phyloP scores from a whole-genome alignment of 495 filamentous ascomycete genomes.

The Usnea hakonensis region DNA sequence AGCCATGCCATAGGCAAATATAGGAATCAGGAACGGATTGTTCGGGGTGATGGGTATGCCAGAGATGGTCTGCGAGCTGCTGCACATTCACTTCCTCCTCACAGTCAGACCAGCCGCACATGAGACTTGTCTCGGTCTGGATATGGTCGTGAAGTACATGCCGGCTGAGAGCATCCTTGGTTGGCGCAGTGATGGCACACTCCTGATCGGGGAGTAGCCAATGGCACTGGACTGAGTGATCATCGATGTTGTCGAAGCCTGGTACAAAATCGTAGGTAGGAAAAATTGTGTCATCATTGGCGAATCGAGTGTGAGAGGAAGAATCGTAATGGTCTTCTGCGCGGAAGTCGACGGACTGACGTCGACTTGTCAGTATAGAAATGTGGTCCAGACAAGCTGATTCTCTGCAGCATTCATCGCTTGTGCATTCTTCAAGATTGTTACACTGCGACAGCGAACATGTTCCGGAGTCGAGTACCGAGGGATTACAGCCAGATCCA shows the following conservation, averaged over 20 bases:
- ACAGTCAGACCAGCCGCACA: slow-evolving; percentile 16
- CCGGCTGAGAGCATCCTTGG: slow-evolving; percentile 13
- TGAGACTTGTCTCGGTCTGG: slow-evolving; percentile 7
- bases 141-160: slow-evolving; percentile 21
- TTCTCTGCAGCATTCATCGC: slow-evolving; percentile 10
- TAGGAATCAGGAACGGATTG: slow-evolving; percentile 5
- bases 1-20: slow-evolving; percentile 16
- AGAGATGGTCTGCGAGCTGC: slow-evolving; percentile 12
- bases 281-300: background rate
- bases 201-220: slow-evolving; percentile 18
- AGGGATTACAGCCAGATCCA: slow-evolving; percentile 2
- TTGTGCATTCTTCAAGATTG: slow-evolving; percentile 7
- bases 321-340: background rate
- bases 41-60: slow-evolving; percentile 7
- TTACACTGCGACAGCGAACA: slow-evolving; percentile 8
- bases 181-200: slow-evolving; percentile 13
- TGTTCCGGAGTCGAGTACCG: background rate
- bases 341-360: background rate
- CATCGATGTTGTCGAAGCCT: background rate
- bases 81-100: slow-evolving; percentile 1
- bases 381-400: slow-evolving; percentile 1
- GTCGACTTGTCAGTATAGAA: background rate
- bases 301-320: background rate
- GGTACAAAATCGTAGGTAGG: slow-evolving; percentile 1
- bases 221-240: slow-evolving; percentile 5